A percentile compares a stretch with the other conserved stretches of the same genome.
Conservation (phyloP, 192 early-diverging fungal genomes). For the Gorgonomyces haynaldii region DNA sequence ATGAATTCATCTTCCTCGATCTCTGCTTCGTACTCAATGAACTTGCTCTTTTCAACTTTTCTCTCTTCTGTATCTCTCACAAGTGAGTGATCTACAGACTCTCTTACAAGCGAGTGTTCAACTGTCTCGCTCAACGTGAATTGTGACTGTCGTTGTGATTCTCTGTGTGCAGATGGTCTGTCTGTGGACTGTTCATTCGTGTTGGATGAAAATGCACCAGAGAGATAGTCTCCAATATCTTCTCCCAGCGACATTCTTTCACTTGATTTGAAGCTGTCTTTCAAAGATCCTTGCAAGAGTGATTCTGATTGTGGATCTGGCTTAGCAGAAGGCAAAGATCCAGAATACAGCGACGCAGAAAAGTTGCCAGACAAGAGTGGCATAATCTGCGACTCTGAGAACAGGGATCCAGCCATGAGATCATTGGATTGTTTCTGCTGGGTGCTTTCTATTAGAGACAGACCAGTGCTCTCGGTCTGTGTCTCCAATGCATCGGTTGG, state of each 20-base stretch:
- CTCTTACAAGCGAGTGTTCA: no score
- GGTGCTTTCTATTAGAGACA: neutral
- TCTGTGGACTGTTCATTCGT: neutral
- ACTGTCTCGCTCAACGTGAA: neutral
- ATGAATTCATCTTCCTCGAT: conserved; percentile 12
- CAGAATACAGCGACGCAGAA: neutral
- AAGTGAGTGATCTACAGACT: no score
- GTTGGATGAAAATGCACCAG: neutral
- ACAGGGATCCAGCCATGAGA: no score
- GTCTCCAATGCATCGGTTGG: neutral
- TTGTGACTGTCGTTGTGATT: neutral
- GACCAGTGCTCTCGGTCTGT: neutral
- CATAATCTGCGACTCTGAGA: neutral
- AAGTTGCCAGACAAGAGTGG: neutral
- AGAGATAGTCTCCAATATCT: neutral
- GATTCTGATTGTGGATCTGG: neutral
- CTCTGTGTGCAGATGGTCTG: neutral
- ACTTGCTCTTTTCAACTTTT: neutral
- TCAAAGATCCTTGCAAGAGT: neutral
- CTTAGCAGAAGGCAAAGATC: neutral
- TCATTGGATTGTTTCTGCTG: no score
- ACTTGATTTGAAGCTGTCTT: no score
- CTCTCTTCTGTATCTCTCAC: no score
- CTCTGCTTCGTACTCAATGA: conserved; percentile 9
- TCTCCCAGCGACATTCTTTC: no score